Conservation (phyloP, 768 basidiomycete species). For the Neoboletus brunneissimus region DNA sequence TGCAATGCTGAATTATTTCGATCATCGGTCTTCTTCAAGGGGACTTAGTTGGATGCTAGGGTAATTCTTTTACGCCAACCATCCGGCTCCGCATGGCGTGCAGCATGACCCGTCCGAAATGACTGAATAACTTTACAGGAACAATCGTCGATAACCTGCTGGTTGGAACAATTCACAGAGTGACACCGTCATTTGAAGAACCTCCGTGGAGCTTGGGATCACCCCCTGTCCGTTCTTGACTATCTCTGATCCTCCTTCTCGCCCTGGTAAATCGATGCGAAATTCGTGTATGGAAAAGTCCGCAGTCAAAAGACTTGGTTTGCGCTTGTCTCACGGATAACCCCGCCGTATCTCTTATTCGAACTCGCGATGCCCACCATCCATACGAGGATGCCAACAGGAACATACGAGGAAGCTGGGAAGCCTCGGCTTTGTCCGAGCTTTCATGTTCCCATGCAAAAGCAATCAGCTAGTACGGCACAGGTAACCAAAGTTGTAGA, state of each 20-base stretch:
- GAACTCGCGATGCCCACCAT: not conserved
- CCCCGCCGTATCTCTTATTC: not conserved
- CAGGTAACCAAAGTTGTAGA: not conserved
- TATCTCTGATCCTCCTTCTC: not conserved
- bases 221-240: not conserved
- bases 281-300: no score
- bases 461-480: not conserved
- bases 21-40: not conserved
- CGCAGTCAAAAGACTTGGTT: no score
- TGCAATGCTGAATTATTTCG: not conserved
- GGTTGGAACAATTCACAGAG: no score
- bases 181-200: no score
- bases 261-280: no score
- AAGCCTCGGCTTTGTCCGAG: no score
- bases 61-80: not conserved
- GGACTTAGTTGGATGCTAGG: no score
- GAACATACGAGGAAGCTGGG: no score
- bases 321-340: not conserved
- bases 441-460: not conserved
- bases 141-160: no score
- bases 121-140: no score
- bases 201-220: not conserved
- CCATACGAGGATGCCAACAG: no score
- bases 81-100: not conserved
- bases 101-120: not conserved